Evolutionary conservation across 805 yeast species (phyloP).

Genomic region (Candida nanaspora): DNA sequence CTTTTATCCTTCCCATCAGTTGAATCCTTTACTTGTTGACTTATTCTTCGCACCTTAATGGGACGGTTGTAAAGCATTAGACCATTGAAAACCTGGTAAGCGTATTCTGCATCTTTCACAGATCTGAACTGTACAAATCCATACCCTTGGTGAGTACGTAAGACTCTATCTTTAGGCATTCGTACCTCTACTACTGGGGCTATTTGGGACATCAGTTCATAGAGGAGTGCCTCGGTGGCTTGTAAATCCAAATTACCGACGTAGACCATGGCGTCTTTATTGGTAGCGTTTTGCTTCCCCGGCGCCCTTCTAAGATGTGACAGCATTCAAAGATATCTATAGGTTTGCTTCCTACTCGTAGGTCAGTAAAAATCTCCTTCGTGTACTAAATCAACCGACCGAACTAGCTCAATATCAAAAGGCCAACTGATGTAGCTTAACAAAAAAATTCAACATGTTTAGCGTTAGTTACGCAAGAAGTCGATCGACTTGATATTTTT

Average conservation of each 20-base stretch:
- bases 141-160: constrained; percentile 71
- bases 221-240: constrained; percentile 64
- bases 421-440: too few species aligned
- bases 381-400: too few species aligned
- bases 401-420: too few species aligned
- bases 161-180: constrained; percentile 73
- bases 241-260: constrained; percentile 77
- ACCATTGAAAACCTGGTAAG: constrained; percentile 51
- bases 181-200: constrained; percentile 68
- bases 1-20: constrained; percentile 9
- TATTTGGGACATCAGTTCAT: constrained; percentile 79
- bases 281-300: constrained; percentile 27
- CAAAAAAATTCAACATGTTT: too few species aligned
- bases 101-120: constrained; percentile 63
- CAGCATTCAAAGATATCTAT: neutral
- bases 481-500: too few species aligned
- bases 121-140: constrained; percentile 74
- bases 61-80: constrained; percentile 53
- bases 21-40: constrained; percentile 10
- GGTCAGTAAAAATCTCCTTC: too few species aligned
- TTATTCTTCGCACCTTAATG: constrained; percentile 49
- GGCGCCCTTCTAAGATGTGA: constrained; percentile 12
- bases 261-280: constrained; percentile 60
- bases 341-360: too few species aligned
- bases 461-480: too few species aligned